Conservation (phyloP, 768 basidiomycete species). For the Lentinula lateritia region DNA sequence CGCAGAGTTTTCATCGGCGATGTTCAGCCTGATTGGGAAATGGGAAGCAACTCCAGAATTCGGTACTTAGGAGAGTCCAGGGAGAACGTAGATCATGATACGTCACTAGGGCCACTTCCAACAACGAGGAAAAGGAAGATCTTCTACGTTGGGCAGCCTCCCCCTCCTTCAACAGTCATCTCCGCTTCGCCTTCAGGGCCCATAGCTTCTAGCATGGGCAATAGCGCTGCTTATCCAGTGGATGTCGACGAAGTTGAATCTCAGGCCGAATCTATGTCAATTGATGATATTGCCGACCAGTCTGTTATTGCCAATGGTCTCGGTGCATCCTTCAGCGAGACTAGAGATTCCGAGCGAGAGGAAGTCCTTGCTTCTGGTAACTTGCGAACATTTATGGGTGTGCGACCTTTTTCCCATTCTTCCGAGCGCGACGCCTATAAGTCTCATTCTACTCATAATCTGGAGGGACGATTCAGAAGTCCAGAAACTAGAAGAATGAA, state of each 20-base stretch:
- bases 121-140: neutral
- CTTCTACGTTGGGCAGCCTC: neutral
- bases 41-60: slow-evolving; percentile 6
- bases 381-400: neutral
- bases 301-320: neutral
- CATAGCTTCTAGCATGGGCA: neutral
- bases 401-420: neutral
- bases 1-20: slow-evolving; percentile 24
- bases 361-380: too few relatives aligned
- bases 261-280: neutral
- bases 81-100: neutral
- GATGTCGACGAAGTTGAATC: neutral
- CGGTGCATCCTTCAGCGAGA: neutral
- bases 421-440: neutral
- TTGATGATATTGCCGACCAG: neutral
- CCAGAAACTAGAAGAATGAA: neutral
- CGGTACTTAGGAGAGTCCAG: neutral
- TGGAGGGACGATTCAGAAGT: neutral
- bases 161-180: neutral
- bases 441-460: neutral
- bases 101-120: neutral
- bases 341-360: neutral
- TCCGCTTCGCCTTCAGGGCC: neutral
- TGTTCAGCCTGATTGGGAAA: slow-evolving; percentile 24
- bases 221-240: neutral